These are phyloP conservation scores for Termitomyces sp. DNA, from an alignment of 768 basidiomycete species.

Conservation along the genomic window DNA sequence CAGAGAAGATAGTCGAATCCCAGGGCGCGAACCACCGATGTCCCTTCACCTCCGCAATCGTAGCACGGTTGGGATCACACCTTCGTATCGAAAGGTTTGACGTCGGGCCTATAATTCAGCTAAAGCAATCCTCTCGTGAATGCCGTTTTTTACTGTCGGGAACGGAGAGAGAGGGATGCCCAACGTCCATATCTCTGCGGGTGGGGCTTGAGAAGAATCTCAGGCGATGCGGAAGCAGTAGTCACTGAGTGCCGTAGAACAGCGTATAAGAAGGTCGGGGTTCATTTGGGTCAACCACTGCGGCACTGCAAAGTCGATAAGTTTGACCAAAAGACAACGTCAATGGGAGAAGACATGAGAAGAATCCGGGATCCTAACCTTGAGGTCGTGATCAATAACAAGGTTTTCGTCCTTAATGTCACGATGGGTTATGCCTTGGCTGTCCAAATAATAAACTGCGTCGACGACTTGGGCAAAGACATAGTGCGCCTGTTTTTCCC, in stretches of 20 bases:
- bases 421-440: slow-evolving; percentile 85
- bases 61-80: slow-evolving; percentile 84
- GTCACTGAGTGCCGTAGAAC: slow-evolving; percentile 96
- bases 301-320: slow-evolving; percentile 94
- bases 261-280: slow-evolving; percentile 67
- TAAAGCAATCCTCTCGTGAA: slow-evolving; percentile 59
- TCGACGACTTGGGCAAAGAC: slow-evolving; percentile 89
- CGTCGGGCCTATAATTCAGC: slow-evolving; percentile 36
- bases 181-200: slow-evolving; percentile 95
- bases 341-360: background rate
- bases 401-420: slow-evolving; percentile 98
- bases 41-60: slow-evolving; percentile 74
- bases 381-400: slow-evolving; percentile 70
- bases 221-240: slow-evolving; percentile 93
- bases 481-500: slow-evolving; percentile 74
- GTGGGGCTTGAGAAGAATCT: slow-evolving; percentile 91
- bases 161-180: slow-evolving; percentile 96
- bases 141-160: slow-evolving; percentile 77
- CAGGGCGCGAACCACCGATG: slow-evolving; percentile 76
- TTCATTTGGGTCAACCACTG: slow-evolving; percentile 59
- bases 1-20: background rate
- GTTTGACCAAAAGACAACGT: slow-evolving; percentile 62
- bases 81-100: slow-evolving; percentile 64
- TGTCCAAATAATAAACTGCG: slow-evolving; percentile 76
- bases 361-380: slow-evolving; percentile 35